These are phyloP conservation scores for Candida vaughaniae DNA, from an alignment of 805 yeast genomes.

Conservation along the genomic window DNA sequence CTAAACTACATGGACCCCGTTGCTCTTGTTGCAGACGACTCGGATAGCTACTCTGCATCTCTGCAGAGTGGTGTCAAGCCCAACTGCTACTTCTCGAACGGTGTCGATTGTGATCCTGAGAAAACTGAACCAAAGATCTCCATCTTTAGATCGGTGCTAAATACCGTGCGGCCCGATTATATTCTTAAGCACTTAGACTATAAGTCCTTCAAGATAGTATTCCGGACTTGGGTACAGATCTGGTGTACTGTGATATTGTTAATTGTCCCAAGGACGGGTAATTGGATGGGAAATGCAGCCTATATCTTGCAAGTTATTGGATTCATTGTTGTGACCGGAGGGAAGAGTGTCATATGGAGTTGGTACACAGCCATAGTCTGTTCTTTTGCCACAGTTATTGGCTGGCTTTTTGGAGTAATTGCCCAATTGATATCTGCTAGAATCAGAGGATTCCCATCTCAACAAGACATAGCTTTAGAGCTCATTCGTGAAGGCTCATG, in stretches of 20 bases:
- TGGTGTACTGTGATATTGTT: conserved; percentile 26
- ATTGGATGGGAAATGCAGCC: conserved; percentile 30
- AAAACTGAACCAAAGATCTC: background rate
- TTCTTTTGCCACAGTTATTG: conserved; percentile 16
- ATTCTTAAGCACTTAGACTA: conserved; percentile 25
- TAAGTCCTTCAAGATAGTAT: conserved; percentile 22
- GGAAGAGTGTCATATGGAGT: conserved; percentile 21
- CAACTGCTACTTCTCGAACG: conserved; percentile 1
- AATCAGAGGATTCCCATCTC: conserved; percentile 25
- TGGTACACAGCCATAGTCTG: conserved; percentile 16
- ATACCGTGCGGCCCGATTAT: conserved; percentile 20
- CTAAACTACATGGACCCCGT: background rate
- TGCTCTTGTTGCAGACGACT: background rate
- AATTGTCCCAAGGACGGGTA: conserved; percentile 21
- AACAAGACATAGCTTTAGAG: conserved; percentile 13
- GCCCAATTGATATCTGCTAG: conserved; percentile 23
- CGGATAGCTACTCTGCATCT: background rate
- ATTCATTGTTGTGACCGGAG: conserved; percentile 28
- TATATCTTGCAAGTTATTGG: conserved; percentile 28
- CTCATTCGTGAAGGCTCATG: conserved; percentile 27
- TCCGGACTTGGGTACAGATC: conserved; percentile 27
- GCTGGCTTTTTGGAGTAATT: conserved; percentile 24
- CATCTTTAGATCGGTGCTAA: background rate
- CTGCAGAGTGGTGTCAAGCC: background rate
- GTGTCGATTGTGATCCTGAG: background rate